Conservation (phyloP, 257 asterid species). For the Solanum megistacrolobum region DNA sequence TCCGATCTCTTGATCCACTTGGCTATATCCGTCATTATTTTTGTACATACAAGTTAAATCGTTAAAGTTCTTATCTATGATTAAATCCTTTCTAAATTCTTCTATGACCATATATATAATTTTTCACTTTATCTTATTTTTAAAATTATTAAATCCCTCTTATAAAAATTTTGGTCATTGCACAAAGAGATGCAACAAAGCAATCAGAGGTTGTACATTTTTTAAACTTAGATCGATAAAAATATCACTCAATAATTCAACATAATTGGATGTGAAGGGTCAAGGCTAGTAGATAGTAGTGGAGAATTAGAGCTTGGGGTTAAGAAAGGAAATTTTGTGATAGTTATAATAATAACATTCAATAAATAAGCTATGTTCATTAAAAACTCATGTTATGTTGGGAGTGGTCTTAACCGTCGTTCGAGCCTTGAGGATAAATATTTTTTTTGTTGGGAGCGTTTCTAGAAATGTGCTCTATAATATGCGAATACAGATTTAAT, state of each 20-base stretch:
- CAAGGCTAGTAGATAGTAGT: neutral
- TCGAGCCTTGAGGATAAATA: neutral
- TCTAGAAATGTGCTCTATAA: too few relatives aligned
- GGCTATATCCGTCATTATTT: accelerated
- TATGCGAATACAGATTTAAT: accelerated
- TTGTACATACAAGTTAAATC: neutral
- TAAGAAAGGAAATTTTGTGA: neutral
- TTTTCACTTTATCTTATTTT: too few relatives aligned
- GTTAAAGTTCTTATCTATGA: neutral
- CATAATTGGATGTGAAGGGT: neutral
- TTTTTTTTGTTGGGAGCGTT: neutral
- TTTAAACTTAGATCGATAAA: neutral
- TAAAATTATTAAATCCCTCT: neutral
- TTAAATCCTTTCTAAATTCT: neutral
- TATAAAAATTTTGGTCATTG: neutral
- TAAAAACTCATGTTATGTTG: too few relatives aligned
- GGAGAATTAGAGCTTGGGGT: neutral
- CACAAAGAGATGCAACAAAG: neutral
- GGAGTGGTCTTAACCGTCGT: neutral
- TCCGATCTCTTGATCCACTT: neutral
- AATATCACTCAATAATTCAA: neutral
- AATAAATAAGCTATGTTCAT: neutral
- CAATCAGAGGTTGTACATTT: neutral
- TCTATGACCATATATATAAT: neutral
- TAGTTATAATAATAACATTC: neutral